Base-by-base conservation (phyloP, 352 stramenopile species). In the Phytophthora ramorum region DNA sequence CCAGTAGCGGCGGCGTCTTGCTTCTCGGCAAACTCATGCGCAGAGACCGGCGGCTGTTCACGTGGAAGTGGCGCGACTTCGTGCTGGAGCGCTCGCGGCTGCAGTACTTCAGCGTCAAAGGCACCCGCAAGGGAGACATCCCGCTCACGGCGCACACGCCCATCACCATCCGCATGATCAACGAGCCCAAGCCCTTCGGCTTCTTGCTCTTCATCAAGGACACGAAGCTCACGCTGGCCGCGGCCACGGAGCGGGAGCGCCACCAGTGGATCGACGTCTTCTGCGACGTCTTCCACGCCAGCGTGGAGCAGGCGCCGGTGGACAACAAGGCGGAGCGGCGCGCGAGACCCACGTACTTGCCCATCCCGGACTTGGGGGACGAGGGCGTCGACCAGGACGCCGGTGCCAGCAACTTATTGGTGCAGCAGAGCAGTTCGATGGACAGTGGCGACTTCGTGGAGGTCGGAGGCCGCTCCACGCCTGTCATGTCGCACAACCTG, bases 1-100 rank as follows among this genome's bases (percentile, higher is more conserved):
- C 26, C 4, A 32, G 26, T 4, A 61, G 61, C 50, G 61, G 65
- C 14, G 74, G 76, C 63, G 67, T 83, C 20, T 54, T 87, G 49
- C 70, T 89, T 19, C 76, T 89, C 8, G 84, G 84, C 51, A 90
- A 90, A 65, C 77, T 95, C 58, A 81, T 93, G 79, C 81, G 81
- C 17, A 79, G 84, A 34, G 84, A 93, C 66, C 84, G 87, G 16
- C 87, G 81, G 34, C 79, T 95, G 37, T 76, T 90, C 45, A 93
- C 84, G 67, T 95, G 87, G 87, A 95, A 95, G 51, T 91, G 83
- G 81, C 81, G 87, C 51, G 83, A 95, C 58, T 91, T 95, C 47
- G 83, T 87, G 47, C 62, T 95, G 37, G 84, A 95, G 62, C 76
- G 79, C 54, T 67, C 75, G 46, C 75, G 85, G 0, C 64, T 93